phyloP scores from a whole-genome alignment of 768 basidiomycete genomes.

The Boletus huronensis region DNA sequence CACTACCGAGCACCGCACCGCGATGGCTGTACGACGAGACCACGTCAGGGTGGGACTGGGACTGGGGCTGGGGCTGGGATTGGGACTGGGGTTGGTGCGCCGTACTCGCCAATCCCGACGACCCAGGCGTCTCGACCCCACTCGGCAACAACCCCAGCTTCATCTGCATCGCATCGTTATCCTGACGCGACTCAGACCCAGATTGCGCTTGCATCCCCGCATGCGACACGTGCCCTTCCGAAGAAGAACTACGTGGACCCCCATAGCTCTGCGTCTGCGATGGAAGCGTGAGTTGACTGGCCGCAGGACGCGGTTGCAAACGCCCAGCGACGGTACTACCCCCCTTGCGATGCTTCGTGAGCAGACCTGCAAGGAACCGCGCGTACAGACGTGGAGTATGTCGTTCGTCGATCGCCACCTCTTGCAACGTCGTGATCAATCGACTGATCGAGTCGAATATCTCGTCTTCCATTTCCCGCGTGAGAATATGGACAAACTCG shows the following conservation, averaged over 20 bases:
- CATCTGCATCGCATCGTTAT: conserved; percentile 32
- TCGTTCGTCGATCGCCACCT: conserved; percentile 76
- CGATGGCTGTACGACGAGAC: conserved; percentile 35
- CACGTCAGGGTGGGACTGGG: no score
- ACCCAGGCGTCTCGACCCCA: background rate
- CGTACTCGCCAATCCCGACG: no score
- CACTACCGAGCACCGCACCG: background rate
- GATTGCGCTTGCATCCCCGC: conserved; percentile 11
- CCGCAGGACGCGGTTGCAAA: conserved; percentile 48
- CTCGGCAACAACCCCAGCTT: conserved; percentile 12
- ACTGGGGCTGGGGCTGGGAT: no score
- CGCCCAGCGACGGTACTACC: conserved; percentile 54
- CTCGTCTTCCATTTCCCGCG: conserved; percentile 57
- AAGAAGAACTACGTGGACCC: conserved; percentile 31
- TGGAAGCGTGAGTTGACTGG: conserved; percentile 29
- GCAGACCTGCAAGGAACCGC: conserved; percentile 70
- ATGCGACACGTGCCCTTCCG: conserved; percentile 24
- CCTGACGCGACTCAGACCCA: conserved; percentile 17
- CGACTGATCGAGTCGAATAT: conserved; percentile 70
- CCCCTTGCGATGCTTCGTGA: conserved; percentile 67
- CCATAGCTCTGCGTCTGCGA: conserved; percentile 14
- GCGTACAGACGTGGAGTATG: conserved; percentile 81
- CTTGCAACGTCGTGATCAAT: conserved; percentile 67
- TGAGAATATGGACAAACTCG: conserved; percentile 62
- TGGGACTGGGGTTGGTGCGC: conserved; percentile 13